A percentile compares a stretch with the other conserved stretches of the same genome.
Evolutionary conservation across 225 moss, liverwort and hornwort species (phyloP).

Genomic region (Antitrichia curtipendula): DNA sequence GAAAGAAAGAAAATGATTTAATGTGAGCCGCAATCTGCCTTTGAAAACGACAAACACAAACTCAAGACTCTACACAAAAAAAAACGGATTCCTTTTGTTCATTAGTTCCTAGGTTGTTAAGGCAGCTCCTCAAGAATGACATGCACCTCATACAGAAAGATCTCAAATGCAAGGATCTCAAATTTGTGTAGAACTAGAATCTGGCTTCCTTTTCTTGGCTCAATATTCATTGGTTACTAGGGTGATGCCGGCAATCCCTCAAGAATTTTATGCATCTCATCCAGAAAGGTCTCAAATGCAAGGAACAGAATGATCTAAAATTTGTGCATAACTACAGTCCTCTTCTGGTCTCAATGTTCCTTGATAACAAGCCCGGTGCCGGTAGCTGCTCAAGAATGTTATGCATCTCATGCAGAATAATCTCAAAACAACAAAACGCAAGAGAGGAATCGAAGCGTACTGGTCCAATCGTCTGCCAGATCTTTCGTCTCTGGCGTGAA

Average conservation of each 20-base stretch:
- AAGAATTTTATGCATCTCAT: neutral
- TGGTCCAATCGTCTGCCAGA: constrained; percentile 57
- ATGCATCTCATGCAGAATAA: neutral
- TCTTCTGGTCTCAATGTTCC: neutral
- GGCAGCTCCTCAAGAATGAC: neutral
- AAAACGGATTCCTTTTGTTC: too few species aligned
- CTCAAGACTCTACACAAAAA: neutral
- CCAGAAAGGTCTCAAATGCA: neutral
- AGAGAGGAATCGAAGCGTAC: constrained; percentile 1
- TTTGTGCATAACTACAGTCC: neutral
- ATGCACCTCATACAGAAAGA: neutral
- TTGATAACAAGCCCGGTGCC: neutral
- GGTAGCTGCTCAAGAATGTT: neutral
- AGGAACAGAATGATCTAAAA: neutral
- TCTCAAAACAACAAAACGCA: neutral
- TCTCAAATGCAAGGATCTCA: neutral
- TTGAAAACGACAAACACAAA: neutral
- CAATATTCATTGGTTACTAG: neutral
- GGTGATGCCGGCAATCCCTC: neutral
- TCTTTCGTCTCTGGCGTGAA: constrained; percentile 48
- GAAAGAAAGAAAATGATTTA: neutral
- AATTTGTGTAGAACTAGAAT: neutral
- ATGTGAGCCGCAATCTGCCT: neutral
- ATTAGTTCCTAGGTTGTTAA: neutral
- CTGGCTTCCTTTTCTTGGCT: neutral